Base-by-base conservation (phyloP, 768 basidiomycete genomes). In the Pisolithus albus region DNA sequence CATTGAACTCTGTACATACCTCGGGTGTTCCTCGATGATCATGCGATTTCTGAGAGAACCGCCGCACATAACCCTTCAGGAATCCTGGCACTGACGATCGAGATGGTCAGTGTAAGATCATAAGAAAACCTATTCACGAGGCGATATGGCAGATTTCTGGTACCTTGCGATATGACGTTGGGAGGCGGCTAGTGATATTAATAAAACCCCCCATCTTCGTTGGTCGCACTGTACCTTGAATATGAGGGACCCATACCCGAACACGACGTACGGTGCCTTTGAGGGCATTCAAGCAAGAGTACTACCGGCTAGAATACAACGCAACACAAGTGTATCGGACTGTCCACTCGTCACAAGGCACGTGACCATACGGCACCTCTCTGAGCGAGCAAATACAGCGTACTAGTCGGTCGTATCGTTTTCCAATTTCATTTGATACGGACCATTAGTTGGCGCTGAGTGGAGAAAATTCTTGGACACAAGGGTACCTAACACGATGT, bases 21-120 rank as follows among this genome's bases (percentile, higher is more conserved):
- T 92, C 85, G 2, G 83, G 88, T 0, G 92, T 94, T 18, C 93
- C 93, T 10, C 93, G 78, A 67, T 97, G 93, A 62, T 97, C 93
- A 64, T 92, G 88, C 51, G 91, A 94, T 62, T 81, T 80, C 68
- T 95, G 92, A 0, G 92, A 90, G 60, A 96, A 96, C 24, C 93
- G 75, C 1, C 92, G 80, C 0, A 94, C 88, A 54, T 92, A 92
- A 32, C 89, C 89, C 69, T 92, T 95, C 57, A 96, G 72, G 61
- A 85, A 96, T 9, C 93, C 93, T 0, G 88, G 75, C 0, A 75
- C 88, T 86, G 51, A 32, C 3, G 30, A 1, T 44, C 24, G 28
- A 5, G 10, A n/a, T 13, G 11, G 32, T 18, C 15, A 41, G 5
- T 47, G 23, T 24, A 11, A 46, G 44, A 48, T 7, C 32, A 13